Base-by-base conservation (phyloP, 1,284 basidiomycete genomes). In the Trametes versicolor region DNA sequence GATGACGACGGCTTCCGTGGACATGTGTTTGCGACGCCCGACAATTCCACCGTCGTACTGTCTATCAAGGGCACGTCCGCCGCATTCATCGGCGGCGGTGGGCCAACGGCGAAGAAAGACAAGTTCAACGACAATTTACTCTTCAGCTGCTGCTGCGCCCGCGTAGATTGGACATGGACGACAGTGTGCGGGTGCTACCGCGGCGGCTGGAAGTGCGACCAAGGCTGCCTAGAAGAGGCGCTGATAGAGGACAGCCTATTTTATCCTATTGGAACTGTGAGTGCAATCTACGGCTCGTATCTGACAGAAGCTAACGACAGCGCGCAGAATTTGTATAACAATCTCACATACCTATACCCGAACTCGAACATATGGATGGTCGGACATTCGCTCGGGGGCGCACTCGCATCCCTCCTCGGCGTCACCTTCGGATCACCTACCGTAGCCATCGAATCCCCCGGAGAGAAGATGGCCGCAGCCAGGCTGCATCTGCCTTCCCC, bases 61-160 rank as follows among this genome's bases (percentile, higher is more conserved):
- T 89, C 95, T 15, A 93, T 99, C 83, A 99, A 99, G 80, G 97
- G 97, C 45, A 99, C 97, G 0, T 95, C 94, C 12, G 88, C 94
- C 0, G 88, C 87, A 5, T 68, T 93, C 19, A 85, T 97, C 52
- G 93, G 94, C 6, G 87, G 89, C 6, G 93, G 93, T 0, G 95
- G 95, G 0, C 91, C 94, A 17, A 99, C 97, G 15, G 84, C 87
- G 1, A 91, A 89, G 80, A 97, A 97, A 72, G 97, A 99, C 82
- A 98, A 95, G 80, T 77, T 93, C 57, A 99, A 98, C 77, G 96
- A 98, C 78, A 99, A 99, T 72, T 77, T 99, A n/a, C 81, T 99
- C 60, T 99, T 99, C 79, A 93, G 96, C 60, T 99, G 97, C 79
- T 99, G 97, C 80, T 99, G 97, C 77, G 98, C 98, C 0, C 84